Base-by-base conservation (phyloP, 202 grass and related monocot genomes). In the Musa balbisiana region DNA sequence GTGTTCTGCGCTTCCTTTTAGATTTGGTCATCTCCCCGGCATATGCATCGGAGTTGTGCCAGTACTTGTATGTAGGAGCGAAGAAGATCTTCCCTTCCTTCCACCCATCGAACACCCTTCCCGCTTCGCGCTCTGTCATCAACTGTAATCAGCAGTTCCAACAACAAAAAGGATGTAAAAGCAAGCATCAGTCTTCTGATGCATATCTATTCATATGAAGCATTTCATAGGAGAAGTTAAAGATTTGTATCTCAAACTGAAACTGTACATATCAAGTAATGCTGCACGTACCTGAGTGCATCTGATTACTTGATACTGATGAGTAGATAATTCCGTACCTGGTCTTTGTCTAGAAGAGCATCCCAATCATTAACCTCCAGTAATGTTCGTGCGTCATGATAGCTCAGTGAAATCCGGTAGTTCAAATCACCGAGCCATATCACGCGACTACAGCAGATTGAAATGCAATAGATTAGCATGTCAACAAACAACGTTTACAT, bases 371-470 rank as follows among this genome's bases (percentile, higher is more conserved):
- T 69, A 15, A 49, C 8, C 13, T 69, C 26, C 16, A 69, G 3
- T 16, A 69, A 49, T 69, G 25, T 43, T 9, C 29, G 26, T 19
- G 67, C 16, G 27, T 51, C 67, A 15, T 43, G 9, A 19, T 43
- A 51, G 33, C 67, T 43, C 9, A 43, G 16, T 69, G 15, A 11
- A 19, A 69, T 16, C 4, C 67, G 67, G 19, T 69, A 69, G 11
- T 69, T 69, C 3, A 69, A 29, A 51, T 69, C 67, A 13, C 67
- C 67, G 43, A 69, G 67, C 92, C 89, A 96, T 67, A 96, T 86
- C 52, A 96, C 89, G 13, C 83, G 85, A 33, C 92, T 96, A 75
- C 1, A 80, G 29, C 14, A 52, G 54, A 58, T 12, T 17, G 52
- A 67, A 69, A 22, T 10, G 52, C 52, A 51, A 69, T 16, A 71